Evolutionary conservation across 495 filamentous ascomycete genomes (phyloP).

Genomic region (Pyrenopolyporus hunteri): DNA sequence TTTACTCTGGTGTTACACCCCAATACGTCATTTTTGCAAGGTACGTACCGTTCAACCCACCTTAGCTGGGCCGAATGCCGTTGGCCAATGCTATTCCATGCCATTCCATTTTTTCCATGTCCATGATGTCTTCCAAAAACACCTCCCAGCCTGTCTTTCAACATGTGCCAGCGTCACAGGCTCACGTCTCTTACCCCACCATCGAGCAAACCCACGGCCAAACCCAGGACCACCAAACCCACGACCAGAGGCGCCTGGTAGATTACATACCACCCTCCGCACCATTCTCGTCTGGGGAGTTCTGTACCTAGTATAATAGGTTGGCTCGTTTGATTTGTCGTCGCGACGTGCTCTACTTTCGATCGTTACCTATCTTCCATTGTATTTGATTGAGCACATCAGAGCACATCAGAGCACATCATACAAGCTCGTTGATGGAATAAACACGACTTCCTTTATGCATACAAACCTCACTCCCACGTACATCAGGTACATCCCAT

Average conservation of each 20-base stretch:
- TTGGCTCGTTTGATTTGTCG: neutral
- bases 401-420: too few relatives aligned
- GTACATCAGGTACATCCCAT: too few relatives aligned
- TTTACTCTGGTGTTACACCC: slow-evolving; percentile 21
- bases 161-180: slow-evolving; percentile 40
- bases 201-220: slow-evolving; percentile 14
- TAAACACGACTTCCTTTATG: too few relatives aligned
- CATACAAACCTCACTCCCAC: too few relatives aligned
- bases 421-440: too few relatives aligned
- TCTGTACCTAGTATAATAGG: slow-evolving; percentile 15
- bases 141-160: slow-evolving; percentile 35
- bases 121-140: slow-evolving; percentile 19
- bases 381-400: slow-evolving; percentile 23
- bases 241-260: too few relatives aligned
- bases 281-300: slow-evolving; percentile 3
- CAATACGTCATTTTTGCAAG: slow-evolving; percentile 23
- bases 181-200: slow-evolving; percentile 29
- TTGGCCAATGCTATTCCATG: slow-evolving; percentile 30
- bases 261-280: neutral
- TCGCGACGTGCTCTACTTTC: neutral
- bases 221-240: too few relatives aligned
- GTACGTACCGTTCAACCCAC: slow-evolving; percentile 8
- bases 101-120: slow-evolving; percentile 27
- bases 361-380: neutral
- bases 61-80: neutral